These are phyloP conservation scores for Linnemannia elongata DNA, from an alignment of 192 early-diverging fungal genomes.

Conservation along the genomic window DNA sequence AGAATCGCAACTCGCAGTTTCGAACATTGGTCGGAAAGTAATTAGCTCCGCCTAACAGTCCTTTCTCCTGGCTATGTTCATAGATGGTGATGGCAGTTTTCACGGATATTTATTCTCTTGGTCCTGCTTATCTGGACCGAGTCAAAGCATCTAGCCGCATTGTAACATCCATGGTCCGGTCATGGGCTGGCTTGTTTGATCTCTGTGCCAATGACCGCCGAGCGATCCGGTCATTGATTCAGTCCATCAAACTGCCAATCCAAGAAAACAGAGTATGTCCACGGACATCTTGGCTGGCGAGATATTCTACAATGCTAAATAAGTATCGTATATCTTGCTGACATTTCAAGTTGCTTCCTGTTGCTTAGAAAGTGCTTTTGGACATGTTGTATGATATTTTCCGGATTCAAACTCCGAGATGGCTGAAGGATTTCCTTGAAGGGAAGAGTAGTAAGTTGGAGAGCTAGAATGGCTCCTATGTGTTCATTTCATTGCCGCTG, in stretches of 20 bases:
- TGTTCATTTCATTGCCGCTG: background rate
- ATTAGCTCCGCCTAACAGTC: background rate
- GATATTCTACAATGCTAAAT: background rate
- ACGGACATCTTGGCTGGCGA: background rate
- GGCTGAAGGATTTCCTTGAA: slow-evolving; percentile 63
- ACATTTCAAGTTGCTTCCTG: background rate
- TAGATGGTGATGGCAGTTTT: slow-evolving; percentile 84
- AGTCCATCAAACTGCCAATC: slow-evolving; percentile 75
- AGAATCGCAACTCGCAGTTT: no score
- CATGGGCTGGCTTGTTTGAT: slow-evolving; percentile 86
- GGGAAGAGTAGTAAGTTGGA: slow-evolving; percentile 60
- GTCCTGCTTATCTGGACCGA: slow-evolving; percentile 73
- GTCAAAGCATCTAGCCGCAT: slow-evolving; percentile 74
- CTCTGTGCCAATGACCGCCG: slow-evolving; percentile 80
- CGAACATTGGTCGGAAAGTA: background rate
- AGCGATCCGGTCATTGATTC: slow-evolving; percentile 77
- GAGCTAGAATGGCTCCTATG: slow-evolving; percentile 10
- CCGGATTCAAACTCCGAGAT: slow-evolving; percentile 73
- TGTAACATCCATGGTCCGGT: slow-evolving; percentile 74
- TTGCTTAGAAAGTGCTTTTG: slow-evolving; percentile 77
- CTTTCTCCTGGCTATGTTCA: background rate
- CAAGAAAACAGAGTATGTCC: slow-evolving; percentile 76
- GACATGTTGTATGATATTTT: slow-evolving; percentile 89
- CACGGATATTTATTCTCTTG: slow-evolving; percentile 80
- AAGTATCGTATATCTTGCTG: no score